Conservation (phyloP, 2,329 filamentous ascomycete species). For the Alternaria angustiovoidea region DNA sequence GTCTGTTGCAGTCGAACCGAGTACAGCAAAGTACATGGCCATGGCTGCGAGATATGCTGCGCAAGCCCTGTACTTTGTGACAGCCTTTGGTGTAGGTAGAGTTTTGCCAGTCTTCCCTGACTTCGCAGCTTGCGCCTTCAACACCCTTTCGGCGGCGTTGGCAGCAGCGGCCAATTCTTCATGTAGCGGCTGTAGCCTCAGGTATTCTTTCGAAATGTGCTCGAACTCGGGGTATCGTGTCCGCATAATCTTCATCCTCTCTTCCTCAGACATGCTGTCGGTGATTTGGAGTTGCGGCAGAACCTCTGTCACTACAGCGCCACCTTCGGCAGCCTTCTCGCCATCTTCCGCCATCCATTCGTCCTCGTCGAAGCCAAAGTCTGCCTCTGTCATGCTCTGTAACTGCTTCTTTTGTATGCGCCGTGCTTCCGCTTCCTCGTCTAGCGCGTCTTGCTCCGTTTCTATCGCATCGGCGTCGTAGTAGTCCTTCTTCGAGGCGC, state of each 20-base stretch:
- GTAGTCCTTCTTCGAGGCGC: constrained; percentile 85
- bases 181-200: constrained; percentile 69
- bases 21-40: constrained; percentile 91
- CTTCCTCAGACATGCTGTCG: constrained; percentile 77
- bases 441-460: constrained; percentile 77
- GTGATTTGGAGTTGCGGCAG: constrained; percentile 84
- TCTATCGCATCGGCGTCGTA: constrained; percentile 85
- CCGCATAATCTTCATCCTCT: constrained; percentile 77
- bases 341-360: constrained; percentile 74
- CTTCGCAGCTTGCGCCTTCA: constrained; percentile 39
- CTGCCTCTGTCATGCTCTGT: constrained; percentile 85
- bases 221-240: constrained; percentile 92
- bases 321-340: constrained; percentile 54
- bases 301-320: constrained; percentile 80
- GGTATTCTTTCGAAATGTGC: constrained; percentile 80
- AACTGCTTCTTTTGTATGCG: constrained; percentile 90
- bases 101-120: constrained; percentile 19
- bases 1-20: constrained; percentile 78
- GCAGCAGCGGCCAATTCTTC: constrained; percentile 68
- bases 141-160: constrained; percentile 61
- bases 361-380: constrained; percentile 90
- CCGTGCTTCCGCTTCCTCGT: constrained; percentile 90
- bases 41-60: constrained; percentile 87
- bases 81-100: constrained; percentile 40
- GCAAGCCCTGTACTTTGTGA: constrained; percentile 78